A percentile compares a stretch with the other conserved stretches of the same genome.
Evolutionary conservation across 352 stramenopile species (phyloP).

Genomic region (Globisporangium echinulatum): DNA sequence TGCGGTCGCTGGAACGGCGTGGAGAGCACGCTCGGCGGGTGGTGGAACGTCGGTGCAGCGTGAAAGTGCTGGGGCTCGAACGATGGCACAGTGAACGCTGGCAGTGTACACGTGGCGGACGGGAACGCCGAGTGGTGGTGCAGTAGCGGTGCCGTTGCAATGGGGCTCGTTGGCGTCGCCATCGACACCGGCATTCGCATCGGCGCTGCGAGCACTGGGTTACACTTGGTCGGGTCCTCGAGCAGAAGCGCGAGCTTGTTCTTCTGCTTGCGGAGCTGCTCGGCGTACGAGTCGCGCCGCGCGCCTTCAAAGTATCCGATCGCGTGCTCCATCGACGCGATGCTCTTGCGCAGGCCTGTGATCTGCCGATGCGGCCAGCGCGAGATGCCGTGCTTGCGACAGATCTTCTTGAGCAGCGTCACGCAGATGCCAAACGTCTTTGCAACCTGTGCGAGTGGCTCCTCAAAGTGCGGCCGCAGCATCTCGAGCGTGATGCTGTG

Average conservation of each 20-base stretch:
- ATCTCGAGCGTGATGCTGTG: slow-evolving; percentile 79
- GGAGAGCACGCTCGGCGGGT: background rate
- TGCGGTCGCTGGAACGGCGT: slow-evolving; percentile 9
- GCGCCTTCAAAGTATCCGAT: slow-evolving; percentile 70
- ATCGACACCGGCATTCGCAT: background rate
- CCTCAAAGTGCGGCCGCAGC: slow-evolving; percentile 79
- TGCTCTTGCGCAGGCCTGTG: slow-evolving; percentile 82
- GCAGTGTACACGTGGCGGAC: background rate
- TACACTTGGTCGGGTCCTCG: slow-evolving; percentile 53
- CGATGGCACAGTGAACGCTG: background rate
- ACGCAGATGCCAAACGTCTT: slow-evolving; percentile 77
- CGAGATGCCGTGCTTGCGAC: slow-evolving; percentile 66
- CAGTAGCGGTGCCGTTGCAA: background rate
- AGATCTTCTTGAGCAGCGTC: slow-evolving; percentile 85
- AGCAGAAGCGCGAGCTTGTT: slow-evolving; percentile 63
- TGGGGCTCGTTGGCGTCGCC: background rate
- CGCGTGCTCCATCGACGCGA: slow-evolving; percentile 79
- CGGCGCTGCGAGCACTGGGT: slow-evolving; percentile 12
- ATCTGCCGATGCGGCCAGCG: slow-evolving; percentile 84
- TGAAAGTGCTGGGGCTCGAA: slow-evolving; percentile 5
- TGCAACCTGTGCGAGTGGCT: slow-evolving; percentile 71
- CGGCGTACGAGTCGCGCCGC: slow-evolving; percentile 61
- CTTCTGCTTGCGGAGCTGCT: slow-evolving; percentile 69
- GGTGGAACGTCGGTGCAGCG: background rate
- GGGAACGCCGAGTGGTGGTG: background rate